These are phyloP conservation scores for Aspergillus sp. DNA, from an alignment of 2,329 filamentous ascomycete genomes.

Conservation along the genomic window DNA sequence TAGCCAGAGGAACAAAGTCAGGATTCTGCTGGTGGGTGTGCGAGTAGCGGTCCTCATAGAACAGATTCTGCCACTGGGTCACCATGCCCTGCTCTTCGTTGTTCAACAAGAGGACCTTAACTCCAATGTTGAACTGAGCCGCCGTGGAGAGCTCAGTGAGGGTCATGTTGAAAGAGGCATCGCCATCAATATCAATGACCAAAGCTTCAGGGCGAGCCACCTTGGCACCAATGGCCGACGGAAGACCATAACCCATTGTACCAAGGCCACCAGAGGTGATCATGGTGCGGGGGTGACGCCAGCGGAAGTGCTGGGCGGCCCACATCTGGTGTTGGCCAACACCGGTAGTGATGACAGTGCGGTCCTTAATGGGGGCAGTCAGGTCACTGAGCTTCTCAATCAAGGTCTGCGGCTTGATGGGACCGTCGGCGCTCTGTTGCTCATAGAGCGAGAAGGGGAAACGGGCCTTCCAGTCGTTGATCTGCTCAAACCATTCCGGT, in stretches of 20 bases:
- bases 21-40: constrained; percentile 94
- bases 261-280: constrained; percentile 93
- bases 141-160: constrained; percentile 90
- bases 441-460: constrained; percentile 83
- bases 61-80: constrained; percentile 95
- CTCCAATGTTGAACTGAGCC: constrained; percentile 89
- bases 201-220: constrained; percentile 73
- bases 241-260: constrained; percentile 93
- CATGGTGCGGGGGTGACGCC: constrained; percentile 86
- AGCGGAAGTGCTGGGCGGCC: constrained; percentile 93
- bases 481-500: constrained; percentile 82
- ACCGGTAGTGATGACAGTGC: constrained; percentile 84
- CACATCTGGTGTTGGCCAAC: constrained; percentile 99
- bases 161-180: constrained; percentile 99
- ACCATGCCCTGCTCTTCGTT: constrained; percentile 99
- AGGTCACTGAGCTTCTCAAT: constrained; percentile 86
- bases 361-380: constrained; percentile 70
- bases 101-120: constrained; percentile 92
- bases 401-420: constrained; percentile 91
- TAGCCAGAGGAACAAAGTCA: constrained; percentile 88
- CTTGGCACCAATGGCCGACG: constrained; percentile 91
- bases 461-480: constrained; percentile 81
- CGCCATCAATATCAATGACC: constrained; percentile 93
- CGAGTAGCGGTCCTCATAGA: constrained; percentile 87
- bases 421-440: constrained; percentile 63